These are phyloP conservation scores for Mortierella sp. DNA, from an alignment of 371 early-diverging fungal species.

Conservation along the genomic window DNA sequence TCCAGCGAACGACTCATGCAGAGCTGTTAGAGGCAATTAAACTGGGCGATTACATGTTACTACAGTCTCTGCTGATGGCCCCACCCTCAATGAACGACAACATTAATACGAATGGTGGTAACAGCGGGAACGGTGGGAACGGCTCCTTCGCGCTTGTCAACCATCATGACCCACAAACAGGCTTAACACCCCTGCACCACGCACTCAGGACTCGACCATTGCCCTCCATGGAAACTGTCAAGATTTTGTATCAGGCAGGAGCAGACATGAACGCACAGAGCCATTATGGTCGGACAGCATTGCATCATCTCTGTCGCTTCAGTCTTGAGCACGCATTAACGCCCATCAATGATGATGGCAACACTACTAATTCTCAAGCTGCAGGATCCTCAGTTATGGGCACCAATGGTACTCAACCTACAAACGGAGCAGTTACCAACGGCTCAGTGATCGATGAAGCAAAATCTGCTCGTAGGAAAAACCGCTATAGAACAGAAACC, in stretches of 20 bases:
- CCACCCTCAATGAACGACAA: constrained; percentile 57
- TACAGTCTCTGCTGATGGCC: constrained; percentile 67
- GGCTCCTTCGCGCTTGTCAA: constrained; percentile 63
- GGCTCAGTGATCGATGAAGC: constrained; percentile 8
- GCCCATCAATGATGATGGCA: constrained; percentile 21
- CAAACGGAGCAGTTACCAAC: neutral
- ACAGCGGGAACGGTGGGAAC: constrained; percentile 15
- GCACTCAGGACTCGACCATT: constrained; percentile 73
- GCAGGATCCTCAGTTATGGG: neutral
- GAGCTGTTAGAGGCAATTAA: constrained; percentile 73
- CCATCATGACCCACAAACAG: constrained; percentile 73
- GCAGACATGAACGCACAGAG: constrained; percentile 78
- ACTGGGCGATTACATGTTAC: constrained; percentile 67
- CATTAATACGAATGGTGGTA: constrained; percentile 26
- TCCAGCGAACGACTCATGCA: constrained; percentile 59
- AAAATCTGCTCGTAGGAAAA: constrained; percentile 16
- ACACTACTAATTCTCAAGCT: neutral
- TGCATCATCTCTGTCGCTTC: constrained; percentile 73
- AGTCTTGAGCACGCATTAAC: constrained; percentile 58
- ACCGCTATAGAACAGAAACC: constrained; percentile 38
- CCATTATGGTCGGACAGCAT: constrained; percentile 71
- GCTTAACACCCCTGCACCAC: constrained; percentile 75
- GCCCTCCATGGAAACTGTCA: constrained; percentile 70
- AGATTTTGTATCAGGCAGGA: constrained; percentile 74
- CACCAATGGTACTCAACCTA: neutral